These are phyloP conservation scores for Pseudocercospora eumusae DNA, from an alignment of 2,329 filamentous ascomycete genomes.

Conservation along the genomic window DNA sequence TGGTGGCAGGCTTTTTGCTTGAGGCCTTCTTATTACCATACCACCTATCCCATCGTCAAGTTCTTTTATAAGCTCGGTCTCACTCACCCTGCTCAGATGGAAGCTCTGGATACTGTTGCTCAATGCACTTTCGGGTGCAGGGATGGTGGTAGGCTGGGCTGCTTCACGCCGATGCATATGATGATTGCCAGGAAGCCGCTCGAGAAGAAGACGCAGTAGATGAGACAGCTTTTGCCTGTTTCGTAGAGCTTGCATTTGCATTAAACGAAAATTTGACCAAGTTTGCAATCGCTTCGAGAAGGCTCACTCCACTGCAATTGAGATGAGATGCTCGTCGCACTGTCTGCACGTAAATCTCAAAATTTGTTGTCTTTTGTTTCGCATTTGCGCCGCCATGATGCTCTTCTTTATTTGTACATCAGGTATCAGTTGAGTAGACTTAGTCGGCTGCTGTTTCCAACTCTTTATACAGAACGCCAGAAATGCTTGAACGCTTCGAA, in stretches of 20 bases:
- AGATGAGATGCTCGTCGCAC: neutral
- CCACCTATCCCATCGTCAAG: neutral
- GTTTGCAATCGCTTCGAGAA: neutral
- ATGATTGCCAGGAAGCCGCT: slow-evolving; percentile 85
- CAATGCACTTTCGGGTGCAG: slow-evolving; percentile 8
- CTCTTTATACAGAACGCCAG: neutral
- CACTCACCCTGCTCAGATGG: slow-evolving; percentile 11
- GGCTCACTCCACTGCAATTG: neutral
- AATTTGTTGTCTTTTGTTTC: neutral
- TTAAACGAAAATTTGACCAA: neutral
- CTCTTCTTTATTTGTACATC: slow-evolving; percentile 10
- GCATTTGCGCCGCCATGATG: neutral
- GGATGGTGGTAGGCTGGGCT: slow-evolving; percentile 66
- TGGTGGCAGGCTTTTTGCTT: neutral
- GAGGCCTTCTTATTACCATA: neutral
- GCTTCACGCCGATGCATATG: slow-evolving; percentile 96
- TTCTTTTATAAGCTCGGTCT: neutral
- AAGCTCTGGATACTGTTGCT: slow-evolving; percentile 10
- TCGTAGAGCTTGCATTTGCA: neutral
- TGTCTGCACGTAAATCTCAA: neutral
- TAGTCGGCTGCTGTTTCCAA: neutral
- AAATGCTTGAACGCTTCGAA: neutral
- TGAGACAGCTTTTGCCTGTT: neutral
- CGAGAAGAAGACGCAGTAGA: slow-evolving; percentile 5
- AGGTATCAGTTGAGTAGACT: slow-evolving; percentile 9